Conservation (phyloP, 2,329 filamentous ascomycete species). For the Trichoderma brevicompactum region DNA sequence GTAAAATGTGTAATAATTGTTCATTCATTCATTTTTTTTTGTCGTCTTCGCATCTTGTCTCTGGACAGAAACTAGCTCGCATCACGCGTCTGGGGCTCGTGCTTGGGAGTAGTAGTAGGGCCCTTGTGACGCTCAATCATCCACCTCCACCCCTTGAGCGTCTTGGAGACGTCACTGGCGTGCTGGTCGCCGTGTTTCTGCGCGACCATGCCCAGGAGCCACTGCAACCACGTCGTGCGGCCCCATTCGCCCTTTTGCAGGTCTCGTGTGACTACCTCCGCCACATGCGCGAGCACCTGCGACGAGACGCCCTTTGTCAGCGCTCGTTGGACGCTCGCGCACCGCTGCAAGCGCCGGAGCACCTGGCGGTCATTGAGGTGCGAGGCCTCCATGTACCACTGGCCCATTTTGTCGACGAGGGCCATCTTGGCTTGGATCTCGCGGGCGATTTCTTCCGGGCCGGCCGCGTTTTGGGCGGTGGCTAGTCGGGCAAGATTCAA, state of each 20-base stretch:
- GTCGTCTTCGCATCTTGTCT: too few species aligned
- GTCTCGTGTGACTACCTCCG: conserved; percentile 40
- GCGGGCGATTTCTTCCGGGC: conserved; percentile 9
- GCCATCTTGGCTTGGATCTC: conserved; percentile 35
- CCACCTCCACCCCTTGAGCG: conserved; percentile 37
- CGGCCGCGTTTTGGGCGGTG: not conserved
- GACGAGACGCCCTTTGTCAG: conserved; percentile 35
- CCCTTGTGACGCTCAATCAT: conserved; percentile 26
- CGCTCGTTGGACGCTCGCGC: conserved; percentile 35
- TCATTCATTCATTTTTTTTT: not conserved
- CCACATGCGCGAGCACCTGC: conserved; percentile 37
- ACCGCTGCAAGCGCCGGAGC: conserved; percentile 40
- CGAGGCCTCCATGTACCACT: conserved; percentile 38
- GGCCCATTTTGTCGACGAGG: conserved; percentile 40
- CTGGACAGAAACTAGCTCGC: not conserved
- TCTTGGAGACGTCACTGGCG: conserved; percentile 30
- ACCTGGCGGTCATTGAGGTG: conserved; percentile 39
- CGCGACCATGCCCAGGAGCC: conserved; percentile 39
- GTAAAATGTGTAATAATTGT: not conserved
- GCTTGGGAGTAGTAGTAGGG: not conserved
- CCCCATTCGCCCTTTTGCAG: conserved; percentile 42
- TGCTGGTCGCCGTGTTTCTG: conserved; percentile 32
- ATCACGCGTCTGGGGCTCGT: not conserved
- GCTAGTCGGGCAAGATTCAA: conserved; percentile 33
- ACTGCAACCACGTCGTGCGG: conserved; percentile 39